Evolutionary conservation across 371 early-diverging fungal species (phyloP).

Genomic region (Batkoa obscura): DNA sequence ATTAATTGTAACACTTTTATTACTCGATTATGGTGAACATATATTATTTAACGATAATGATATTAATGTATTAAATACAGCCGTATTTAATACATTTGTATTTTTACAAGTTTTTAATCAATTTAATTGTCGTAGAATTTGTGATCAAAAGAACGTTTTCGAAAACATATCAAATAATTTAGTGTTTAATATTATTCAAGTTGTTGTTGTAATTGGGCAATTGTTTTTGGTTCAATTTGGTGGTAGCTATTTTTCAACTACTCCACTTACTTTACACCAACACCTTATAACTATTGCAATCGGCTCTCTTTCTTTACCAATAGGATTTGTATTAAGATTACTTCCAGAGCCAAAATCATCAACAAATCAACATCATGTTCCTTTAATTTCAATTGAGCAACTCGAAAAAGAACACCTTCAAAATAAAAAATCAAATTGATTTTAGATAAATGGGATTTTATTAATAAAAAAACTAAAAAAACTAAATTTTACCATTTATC

Average conservation of each 20-base stretch:
- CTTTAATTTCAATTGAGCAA: constrained; percentile 20
- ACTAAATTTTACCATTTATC: too few species aligned
- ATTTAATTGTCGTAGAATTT: constrained; percentile 46
- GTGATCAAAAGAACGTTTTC: constrained; percentile 40
- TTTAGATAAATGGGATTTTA: too few species aligned
- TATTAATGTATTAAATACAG: constrained; percentile 22
- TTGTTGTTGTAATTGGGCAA: constrained; percentile 30
- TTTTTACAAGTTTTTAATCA: constrained; percentile 61
- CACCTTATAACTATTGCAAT: constrained; percentile 45
- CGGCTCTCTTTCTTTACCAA: constrained; percentile 42
- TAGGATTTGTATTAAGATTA: constrained; percentile 44
- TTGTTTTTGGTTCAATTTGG: constrained; percentile 36
- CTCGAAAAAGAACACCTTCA: too few species aligned
- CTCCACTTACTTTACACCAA: constrained; percentile 21
- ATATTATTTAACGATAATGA: not conserved
- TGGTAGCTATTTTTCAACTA: constrained; percentile 33
- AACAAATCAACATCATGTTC: constrained; percentile 18
- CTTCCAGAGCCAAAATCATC: constrained; percentile 16
- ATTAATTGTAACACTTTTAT: constrained; percentile 23
- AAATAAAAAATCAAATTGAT: too few species aligned
- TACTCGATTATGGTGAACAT: constrained; percentile 23
- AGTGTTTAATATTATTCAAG: constrained; percentile 35
- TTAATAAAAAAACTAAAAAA: too few species aligned
- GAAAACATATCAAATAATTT: constrained; percentile 26
- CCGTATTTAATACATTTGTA: constrained; percentile 61